Percentiles rank a stretch among this genome's conserved stretches.
These are phyloP conservation scores for Medicago arabica DNA, from an alignment of 306 rosid genomes.

Conservation along the genomic window DNA sequence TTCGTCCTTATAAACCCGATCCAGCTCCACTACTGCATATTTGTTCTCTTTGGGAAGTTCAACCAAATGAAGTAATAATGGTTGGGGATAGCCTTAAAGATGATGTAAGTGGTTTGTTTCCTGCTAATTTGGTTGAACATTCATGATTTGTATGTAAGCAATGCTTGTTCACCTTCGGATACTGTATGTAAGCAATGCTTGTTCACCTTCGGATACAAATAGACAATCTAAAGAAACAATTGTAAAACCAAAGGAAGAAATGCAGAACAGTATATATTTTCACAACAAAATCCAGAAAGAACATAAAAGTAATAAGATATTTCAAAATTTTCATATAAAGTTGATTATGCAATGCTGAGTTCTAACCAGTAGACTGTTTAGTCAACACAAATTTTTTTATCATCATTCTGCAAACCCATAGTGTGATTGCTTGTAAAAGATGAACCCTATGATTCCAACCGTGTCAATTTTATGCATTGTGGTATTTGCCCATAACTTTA, in stretches of 20 bases:
- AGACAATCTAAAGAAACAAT: neutral
- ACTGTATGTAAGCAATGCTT: neutral
- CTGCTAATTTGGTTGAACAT: neutral
- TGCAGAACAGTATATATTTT: neutral
- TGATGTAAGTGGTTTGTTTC: conserved; percentile 62
- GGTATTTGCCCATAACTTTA: conserved; percentile 21
- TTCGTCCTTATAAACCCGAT: conserved; percentile 84
- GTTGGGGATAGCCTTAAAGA: conserved; percentile 93
- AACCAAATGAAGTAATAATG: conserved; percentile 91
- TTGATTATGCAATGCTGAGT: conserved; percentile 23
- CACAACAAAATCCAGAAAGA: conserved; percentile 4
- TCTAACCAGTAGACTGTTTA: conserved; percentile 14
- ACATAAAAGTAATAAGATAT: neutral
- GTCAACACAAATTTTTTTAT: neutral
- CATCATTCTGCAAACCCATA: conserved; percentile 11
- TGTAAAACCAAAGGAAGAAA: neutral
- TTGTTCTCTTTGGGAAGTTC: conserved; percentile 85
- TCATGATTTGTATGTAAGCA: neutral
- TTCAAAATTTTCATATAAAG: conserved; percentile 15
- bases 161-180: no score
- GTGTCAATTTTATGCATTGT: conserved; percentile 1
- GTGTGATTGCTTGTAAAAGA: conserved; percentile 23
- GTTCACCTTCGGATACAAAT: neutral
- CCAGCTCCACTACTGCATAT: conserved; percentile 90
- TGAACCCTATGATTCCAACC: neutral